phyloP scores from a whole-genome alignment of 345 rosid species.

The Syzygium grande region DNA sequence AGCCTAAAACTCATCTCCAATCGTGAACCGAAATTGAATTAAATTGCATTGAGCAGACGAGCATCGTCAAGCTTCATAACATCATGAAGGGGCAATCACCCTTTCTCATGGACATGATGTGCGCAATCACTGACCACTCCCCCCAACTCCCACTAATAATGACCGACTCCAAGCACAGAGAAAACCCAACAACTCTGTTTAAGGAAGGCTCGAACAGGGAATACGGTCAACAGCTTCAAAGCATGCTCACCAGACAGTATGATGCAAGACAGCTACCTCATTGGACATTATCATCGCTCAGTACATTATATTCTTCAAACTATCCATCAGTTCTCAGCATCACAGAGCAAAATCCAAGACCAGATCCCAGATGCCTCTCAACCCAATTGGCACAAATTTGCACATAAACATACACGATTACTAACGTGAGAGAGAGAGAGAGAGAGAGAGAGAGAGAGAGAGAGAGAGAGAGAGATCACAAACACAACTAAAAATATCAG shows the following conservation, averaged over 20 bases:
- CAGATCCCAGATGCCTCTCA: not conserved
- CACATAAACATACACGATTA: not conserved
- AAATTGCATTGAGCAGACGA: not conserved
- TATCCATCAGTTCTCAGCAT: not conserved
- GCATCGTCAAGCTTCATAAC: accelerated
- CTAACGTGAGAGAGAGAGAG: not conserved
- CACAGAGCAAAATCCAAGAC: not conserved
- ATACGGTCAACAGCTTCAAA: not conserved
- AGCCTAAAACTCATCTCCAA: not conserved
- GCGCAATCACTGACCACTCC: not conserved
- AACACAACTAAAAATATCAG: not conserved
- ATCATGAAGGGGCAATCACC: not conserved
- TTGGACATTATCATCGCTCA: not conserved
- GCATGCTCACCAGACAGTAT: not conserved
- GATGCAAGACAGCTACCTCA: not conserved
- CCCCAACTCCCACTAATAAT: not conserved
- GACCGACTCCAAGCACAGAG: not conserved
- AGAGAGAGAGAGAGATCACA: not conserved
- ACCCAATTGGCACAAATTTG: not conserved
- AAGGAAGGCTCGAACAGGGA: not conserved
- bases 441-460: not conserved
- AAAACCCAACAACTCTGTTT: not conserved
- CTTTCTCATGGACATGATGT: not conserved
- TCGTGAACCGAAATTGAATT: not conserved
- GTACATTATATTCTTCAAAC: not conserved